These are phyloP conservation scores for Millerozyma acaciae DNA, from an alignment of 805 yeast genomes.

Conservation along the genomic window DNA sequence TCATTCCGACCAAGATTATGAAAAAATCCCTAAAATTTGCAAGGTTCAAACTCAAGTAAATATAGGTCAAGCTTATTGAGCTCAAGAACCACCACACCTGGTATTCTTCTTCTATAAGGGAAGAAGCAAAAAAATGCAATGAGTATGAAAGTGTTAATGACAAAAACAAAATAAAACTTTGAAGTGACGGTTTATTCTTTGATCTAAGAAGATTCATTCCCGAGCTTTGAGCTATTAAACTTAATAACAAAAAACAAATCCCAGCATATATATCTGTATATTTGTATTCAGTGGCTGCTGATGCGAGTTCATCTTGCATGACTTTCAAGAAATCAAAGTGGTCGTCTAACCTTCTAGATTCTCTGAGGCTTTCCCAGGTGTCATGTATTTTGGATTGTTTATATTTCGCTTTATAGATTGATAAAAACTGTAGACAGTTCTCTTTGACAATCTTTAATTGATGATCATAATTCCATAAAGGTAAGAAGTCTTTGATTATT, in stretches of 20 bases:
- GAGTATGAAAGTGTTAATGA: constrained; percentile 45
- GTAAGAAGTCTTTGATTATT: constrained; percentile 54
- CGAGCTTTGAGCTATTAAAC: constrained; percentile 23
- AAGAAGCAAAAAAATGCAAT: constrained; percentile 75
- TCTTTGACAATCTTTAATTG: constrained; percentile 42
- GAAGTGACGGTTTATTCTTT: background rate
- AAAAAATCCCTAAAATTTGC: constrained; percentile 4
- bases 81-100: constrained; percentile 82
- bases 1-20: constrained; percentile 32
- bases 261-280: constrained; percentile 42
- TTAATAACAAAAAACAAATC: constrained; percentile 23
- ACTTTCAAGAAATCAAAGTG: constrained; percentile 33
- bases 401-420: constrained; percentile 41
- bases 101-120: constrained; percentile 89
- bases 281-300: constrained; percentile 71
- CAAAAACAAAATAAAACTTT: background rate
- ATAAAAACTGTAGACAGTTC: constrained; percentile 55
- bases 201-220: constrained; percentile 15
- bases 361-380: constrained; percentile 11
- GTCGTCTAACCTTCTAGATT: constrained; percentile 5
- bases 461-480: constrained; percentile 40
- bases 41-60: constrained; percentile 8
- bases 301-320: constrained; percentile 50
- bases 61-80: constrained; percentile 10
- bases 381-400: constrained; percentile 6